Percentiles rank a stretch among this genome's conserved stretches.
phyloP scores from a whole-genome alignment of 2,329 filamentous ascomycete species.

The Cryphonectria nitschkei region DNA sequence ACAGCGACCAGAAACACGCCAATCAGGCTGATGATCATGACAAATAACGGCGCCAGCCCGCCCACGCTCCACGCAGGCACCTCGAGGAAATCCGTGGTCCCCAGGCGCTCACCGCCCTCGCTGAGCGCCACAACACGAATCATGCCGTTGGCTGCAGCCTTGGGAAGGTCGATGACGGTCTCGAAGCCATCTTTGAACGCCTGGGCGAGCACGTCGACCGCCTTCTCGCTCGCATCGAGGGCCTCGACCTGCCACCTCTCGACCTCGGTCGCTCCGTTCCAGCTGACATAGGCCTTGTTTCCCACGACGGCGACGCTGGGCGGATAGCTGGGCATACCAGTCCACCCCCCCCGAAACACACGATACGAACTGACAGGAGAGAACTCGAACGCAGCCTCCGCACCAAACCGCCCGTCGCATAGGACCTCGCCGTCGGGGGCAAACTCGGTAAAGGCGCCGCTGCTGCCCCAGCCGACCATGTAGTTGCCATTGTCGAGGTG shows the following conservation, averaged over 20 bases:
- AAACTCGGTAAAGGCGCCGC: conserved; percentile 29
- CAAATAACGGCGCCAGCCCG: conserved; percentile 17
- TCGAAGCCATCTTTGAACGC: conserved; percentile 30
- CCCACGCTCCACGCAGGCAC: conserved; percentile 21
- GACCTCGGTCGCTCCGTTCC: conserved; percentile 32
- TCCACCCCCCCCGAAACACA: conserved; percentile 29
- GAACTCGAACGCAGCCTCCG: conserved; percentile 27
- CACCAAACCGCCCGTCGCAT: conserved; percentile 30
- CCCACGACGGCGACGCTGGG: conserved; percentile 22
- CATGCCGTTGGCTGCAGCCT: conserved; percentile 11
- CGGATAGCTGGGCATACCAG: conserved; percentile 25
- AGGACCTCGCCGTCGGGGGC: conserved; percentile 28
- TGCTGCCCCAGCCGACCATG: conserved; percentile 55
- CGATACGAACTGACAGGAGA: conserved; percentile 31
- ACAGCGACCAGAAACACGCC: conserved; percentile 13
- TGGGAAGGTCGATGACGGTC: conserved; percentile 27
- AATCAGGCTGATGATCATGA: conserved; percentile 17
- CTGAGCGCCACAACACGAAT: conserved; percentile 23
- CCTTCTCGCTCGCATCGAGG: conserved; percentile 11
- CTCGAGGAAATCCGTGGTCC: conserved; percentile 20
- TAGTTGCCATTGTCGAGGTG: conserved; percentile 56
- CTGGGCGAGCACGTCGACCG: conserved; percentile 19
- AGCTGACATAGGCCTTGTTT: conserved; percentile 30
- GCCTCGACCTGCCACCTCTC: conserved; percentile 30
- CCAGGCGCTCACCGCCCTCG: conserved; percentile 18